phyloP scores from a whole-genome alignment of 192 early-diverging fungal species.

The Linnemannia exigua region DNA sequence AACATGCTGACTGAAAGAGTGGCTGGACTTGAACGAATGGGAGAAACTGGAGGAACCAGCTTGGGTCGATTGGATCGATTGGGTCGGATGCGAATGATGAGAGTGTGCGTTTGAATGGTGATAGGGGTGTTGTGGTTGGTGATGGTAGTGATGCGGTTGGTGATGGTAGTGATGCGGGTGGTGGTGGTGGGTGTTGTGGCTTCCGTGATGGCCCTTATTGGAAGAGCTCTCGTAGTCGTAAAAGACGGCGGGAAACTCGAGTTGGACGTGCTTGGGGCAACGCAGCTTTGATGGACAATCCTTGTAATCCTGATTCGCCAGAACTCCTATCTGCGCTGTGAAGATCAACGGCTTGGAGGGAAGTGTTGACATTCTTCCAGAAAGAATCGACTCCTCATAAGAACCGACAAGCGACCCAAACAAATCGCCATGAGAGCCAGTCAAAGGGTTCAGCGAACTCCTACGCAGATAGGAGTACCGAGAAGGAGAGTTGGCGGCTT shows the following conservation, averaged over 20 bases:
- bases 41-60: not conserved
- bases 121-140: conserved; percentile 1
- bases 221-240: conserved; percentile 70
- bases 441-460: conserved; percentile 24
- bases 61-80: not conserved
- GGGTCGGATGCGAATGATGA: not conserved
- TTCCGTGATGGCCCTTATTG: conserved; percentile 12
- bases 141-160: conserved; percentile 29
- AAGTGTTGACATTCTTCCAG: conserved; percentile 81
- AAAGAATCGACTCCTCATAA: conserved; percentile 81
- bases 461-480: conserved; percentile 15
- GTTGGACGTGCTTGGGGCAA: conserved; percentile 74
- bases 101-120: not conserved
- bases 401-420: conserved; percentile 64
- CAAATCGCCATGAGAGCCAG: conserved; percentile 30
- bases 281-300: conserved; percentile 67
- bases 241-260: conserved; percentile 81
- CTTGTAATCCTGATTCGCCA: conserved; percentile 75
- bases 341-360: conserved; percentile 83
- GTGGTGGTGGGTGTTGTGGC: conserved; percentile 12
- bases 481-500: conserved; percentile 32
- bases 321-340: conserved; percentile 76
- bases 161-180: conserved; percentile 21
- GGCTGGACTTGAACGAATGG: conserved; percentile 6
- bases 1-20: conserved; percentile 18